Conservation (phyloP, 208 protist genomes). For the Trypanosoma cruzi region DNA sequence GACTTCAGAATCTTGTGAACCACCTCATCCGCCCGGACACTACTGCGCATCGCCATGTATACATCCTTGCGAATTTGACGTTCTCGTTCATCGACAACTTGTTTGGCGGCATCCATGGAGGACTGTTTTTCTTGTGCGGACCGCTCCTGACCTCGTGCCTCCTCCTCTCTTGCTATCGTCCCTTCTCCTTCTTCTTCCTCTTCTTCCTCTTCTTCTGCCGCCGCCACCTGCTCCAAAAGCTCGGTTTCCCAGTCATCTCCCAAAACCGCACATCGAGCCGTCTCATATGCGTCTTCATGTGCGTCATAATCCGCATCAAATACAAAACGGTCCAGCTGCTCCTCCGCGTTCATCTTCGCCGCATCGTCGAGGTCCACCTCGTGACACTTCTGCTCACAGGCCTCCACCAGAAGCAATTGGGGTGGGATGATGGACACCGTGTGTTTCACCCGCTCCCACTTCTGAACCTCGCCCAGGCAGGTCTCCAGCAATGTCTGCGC, state of each 20-base stretch:
- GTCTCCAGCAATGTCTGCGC: slow-evolving; percentile 97
- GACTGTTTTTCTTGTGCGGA: slow-evolving; percentile 1
- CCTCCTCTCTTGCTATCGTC: too few species aligned
- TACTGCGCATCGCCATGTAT: slow-evolving; percentile 98
- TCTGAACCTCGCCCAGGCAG: slow-evolving; percentile 90
- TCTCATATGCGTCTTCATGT: slow-evolving; percentile 94
- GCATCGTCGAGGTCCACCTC: slow-evolving; percentile 93
- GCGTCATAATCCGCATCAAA: slow-evolving; percentile 93
- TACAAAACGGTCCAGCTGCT: slow-evolving; percentile 93
- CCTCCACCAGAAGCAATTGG: slow-evolving; percentile 93
- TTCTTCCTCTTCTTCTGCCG: slow-evolving; percentile 48
- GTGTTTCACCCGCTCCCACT: slow-evolving; percentile 88
- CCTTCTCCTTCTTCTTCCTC: slow-evolving; percentile 39
- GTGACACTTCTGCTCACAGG: slow-evolving; percentile 96
- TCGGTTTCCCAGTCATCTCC: slow-evolving; percentile 91
- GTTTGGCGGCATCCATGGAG: slow-evolving; percentile 9
- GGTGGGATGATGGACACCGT: slow-evolving; percentile 71
- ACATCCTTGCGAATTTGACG: slow-evolving; percentile 94
- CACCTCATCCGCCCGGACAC: slow-evolving; percentile 97
- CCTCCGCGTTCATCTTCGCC: slow-evolving; percentile 75
- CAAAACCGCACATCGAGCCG: slow-evolving; percentile 90
- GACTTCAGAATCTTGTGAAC: slow-evolving; percentile 98
- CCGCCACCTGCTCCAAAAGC: slow-evolving; percentile 62
- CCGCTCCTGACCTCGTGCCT: slow-evolving; percentile 34
- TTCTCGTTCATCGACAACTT: slow-evolving; percentile 88